These are phyloP conservation scores for Carpinus fangiana DNA, from an alignment of 306 rosid genomes.

Conservation along the genomic window DNA sequence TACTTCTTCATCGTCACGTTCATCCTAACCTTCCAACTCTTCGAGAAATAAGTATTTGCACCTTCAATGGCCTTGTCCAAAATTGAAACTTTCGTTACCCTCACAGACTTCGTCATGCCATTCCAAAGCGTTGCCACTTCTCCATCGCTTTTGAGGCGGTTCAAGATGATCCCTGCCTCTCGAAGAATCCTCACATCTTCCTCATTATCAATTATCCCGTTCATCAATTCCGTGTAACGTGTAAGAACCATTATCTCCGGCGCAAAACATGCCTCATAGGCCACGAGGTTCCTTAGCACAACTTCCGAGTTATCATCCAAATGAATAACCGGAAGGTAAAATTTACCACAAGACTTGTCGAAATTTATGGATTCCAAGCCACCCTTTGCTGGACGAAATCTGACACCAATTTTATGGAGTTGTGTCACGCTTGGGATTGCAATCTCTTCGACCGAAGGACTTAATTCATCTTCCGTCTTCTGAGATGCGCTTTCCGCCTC, in stretches of 20 bases:
- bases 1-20: neutral
- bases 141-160: conserved; percentile 1
- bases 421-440: conserved; percentile 13
- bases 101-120: conserved; percentile 13
- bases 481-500: neutral
- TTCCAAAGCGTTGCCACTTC: conserved; percentile 16
- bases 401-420: neutral
- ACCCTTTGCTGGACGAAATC: conserved; percentile 8
- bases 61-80: conserved; percentile 10
- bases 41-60: neutral
- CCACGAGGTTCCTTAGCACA: conserved; percentile 11
- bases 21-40: conserved; percentile 8
- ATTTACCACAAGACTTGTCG: neutral
- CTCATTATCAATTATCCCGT: conserved; percentile 11
- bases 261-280: conserved; percentile 8
- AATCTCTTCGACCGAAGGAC: neutral
- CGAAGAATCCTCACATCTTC: conserved; percentile 17
- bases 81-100: conserved; percentile 7
- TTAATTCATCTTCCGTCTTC: neutral
- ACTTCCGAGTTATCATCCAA: conserved; percentile 10
- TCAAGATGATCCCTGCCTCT: neutral
- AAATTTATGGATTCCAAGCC: conserved; percentile 10
- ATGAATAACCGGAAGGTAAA: conserved; percentile 4
- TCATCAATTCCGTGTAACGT: conserved; percentile 15
- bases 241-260: conserved; percentile 1